Conservation (phyloP, 2,329 filamentous ascomycete genomes). For the Apiospora hydei region DNA sequence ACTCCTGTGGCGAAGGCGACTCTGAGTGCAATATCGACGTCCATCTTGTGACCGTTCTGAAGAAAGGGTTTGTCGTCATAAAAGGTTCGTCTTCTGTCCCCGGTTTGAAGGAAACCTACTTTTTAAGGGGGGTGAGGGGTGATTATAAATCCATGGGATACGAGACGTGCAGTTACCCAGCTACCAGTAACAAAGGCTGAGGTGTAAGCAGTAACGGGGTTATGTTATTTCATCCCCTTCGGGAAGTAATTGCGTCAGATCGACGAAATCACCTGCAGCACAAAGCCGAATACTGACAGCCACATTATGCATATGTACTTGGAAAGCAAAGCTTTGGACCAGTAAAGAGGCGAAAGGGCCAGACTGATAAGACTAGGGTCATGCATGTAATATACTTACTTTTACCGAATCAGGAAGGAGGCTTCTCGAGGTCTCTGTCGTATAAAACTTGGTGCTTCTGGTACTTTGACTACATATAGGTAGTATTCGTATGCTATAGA, state of each 20-base stretch:
- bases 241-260: not conserved
- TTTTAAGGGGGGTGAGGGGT: not conserved
- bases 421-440: not conserved
- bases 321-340: not conserved
- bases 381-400: not conserved
- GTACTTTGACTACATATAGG: not conserved
- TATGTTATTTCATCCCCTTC: not conserved
- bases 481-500: too few relatives aligned
- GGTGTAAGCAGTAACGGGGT: not conserved
- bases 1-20: constrained; percentile 4
- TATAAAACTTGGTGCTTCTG: not conserved
- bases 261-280: not conserved
- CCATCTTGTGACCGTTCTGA: not conserved
- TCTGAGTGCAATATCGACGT: not conserved
- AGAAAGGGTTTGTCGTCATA: not conserved
- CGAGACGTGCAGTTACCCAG: not conserved
- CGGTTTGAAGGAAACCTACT: not conserved
- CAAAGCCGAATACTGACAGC: not conserved
- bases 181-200: too few relatives aligned
- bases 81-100: not conserved
- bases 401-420: not conserved
- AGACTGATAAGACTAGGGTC: not conserved
- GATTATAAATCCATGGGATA: too few relatives aligned
- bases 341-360: not conserved
- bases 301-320: not conserved